Base-by-base conservation (phyloP, 2,329 filamentous ascomycete genomes). In the Nakataea oryzae region DNA sequence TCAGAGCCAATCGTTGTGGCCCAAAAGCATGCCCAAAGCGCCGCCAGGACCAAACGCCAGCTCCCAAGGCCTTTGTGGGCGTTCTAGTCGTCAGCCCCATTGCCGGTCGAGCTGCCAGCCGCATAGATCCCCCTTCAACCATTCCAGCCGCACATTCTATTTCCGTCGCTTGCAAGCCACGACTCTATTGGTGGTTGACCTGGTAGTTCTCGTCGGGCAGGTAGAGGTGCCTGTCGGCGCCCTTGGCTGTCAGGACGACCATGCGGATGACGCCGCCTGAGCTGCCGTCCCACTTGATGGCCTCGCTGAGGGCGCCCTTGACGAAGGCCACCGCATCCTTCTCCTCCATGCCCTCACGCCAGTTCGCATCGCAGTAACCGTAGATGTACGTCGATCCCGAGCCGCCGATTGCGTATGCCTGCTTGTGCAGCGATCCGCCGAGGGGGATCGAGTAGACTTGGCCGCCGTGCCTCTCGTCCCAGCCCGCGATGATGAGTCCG, bases 321-420 rank as follows among this genome's bases (percentile, higher is more conserved):
- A 99, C 95, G 71, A 99, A 99, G 54, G 87, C 77, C 67, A 99
- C 87, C 1, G 95, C 95, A 65, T 96, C 93, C 62, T 86, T 82
- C 81, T 97, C 91, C 61, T 89, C 91, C 93, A 99, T 97, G 67
- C 86, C 86, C 77, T 97, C 95, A 74, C 82, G 86, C 95, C 95
- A 99, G 81, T 99, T 86, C 63, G 91, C 88, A 74, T 99, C 93
- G 74, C 93, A 97, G 82, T 96, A 97, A 70, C 95, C 95, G 81
- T 97, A 99, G 76, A 99, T 99, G 81, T 99, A 99, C 65, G 95
- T 97, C 69, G 93, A 97, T 55, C 95, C 95, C 26, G 93, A 97
- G 57, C 95, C 95, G 69, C 92, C 93, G 71, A 99, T 99, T 56
- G 95, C 86, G 73, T 97, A 99, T 24, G 93, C 75, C 75, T 97